Conservation (phyloP, 2,329 filamentous ascomycete species). For the Ceratocystis cacaofunesta region DNA sequence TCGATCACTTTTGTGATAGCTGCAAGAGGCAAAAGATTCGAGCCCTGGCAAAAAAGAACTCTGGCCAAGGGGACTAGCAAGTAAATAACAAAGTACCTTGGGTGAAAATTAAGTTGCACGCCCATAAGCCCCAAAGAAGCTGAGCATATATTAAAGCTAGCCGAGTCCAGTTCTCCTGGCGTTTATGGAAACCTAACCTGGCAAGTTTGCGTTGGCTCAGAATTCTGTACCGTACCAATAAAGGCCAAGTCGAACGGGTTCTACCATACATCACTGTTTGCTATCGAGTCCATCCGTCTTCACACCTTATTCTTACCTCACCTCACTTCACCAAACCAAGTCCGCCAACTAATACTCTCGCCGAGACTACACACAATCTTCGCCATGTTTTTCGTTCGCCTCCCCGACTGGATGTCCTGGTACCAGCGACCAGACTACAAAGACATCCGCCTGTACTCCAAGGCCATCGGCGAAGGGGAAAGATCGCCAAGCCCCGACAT, state of each 20-base stretch:
- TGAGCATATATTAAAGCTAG: background rate
- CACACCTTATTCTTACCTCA: too few species aligned
- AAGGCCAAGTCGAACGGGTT: background rate
- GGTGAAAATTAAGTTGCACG: background rate
- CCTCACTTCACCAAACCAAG: too few species aligned
- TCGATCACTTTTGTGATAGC: background rate
- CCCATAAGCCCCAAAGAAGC: background rate
- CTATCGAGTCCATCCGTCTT: background rate
- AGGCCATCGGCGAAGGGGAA: conserved; percentile 24
- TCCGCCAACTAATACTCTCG: too few species aligned
- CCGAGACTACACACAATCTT: background rate
- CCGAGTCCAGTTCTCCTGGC: background rate
- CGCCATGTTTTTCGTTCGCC: conserved; percentile 17
- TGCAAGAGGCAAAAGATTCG: conserved; percentile 2
- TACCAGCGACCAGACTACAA: conserved; percentile 37
- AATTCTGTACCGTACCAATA: background rate
- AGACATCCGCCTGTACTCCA: conserved; percentile 32
- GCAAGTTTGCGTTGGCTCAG: background rate
- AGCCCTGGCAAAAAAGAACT: background rate
- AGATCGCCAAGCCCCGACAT: conserved; percentile 27
- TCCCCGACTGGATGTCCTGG: conserved; percentile 29
- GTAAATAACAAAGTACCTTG: background rate
- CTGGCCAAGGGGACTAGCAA: background rate
- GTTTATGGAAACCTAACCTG: background rate
- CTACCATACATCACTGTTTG: background rate